Base-by-base conservation (phyloP, 495 filamentous ascomycete genomes). In the Cercophora newfieldiana region DNA sequence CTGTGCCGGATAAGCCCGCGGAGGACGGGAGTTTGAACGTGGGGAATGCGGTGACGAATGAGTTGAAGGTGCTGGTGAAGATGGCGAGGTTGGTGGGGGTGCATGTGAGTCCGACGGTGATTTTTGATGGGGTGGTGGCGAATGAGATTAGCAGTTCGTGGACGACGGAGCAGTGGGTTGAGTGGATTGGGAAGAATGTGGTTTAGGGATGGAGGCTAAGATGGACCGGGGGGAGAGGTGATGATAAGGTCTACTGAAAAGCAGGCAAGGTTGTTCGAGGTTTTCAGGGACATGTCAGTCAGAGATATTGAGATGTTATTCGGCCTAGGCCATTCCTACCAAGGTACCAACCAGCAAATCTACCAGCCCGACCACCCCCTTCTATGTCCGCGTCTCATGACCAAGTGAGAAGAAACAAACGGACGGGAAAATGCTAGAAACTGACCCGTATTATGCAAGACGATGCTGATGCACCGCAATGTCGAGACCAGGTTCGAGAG, bases 41-140 rank as follows among this genome's bases (percentile, higher is more conserved):
- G 21, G 94, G 94, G 2, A 97, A 97, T 74, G 78, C 79, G 59
- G 87, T 91, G 25, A 97, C 93, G 62, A 83, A 91, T 75, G 93
- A 97, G 72, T 75, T 97, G 55, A 99, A 97, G 80, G 72, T 90
- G 50, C 80, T 94, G 74, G 85, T 96, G 55, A 96, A 94, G 81
- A 89, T 88, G 73, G 89, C 89, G 66, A 81, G 93, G 63, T 75
- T 92, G 68, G 79, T 88, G 7, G 91, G 93, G 5, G 87, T 96
- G 31, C 94, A 97, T 81, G 92, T 97, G 28, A 92, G 90, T 28
- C 93, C 93, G 22, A 97, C 93, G 1, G 91, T 96, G 19, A 77
- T 96, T 49, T 95, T 96, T 78, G 87, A 97, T 78, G 93, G 91
- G 8, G 85, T 93, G 48, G 90, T 95, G 53, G 91, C 90, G 66